These are phyloP conservation scores for Monilinia fructicola DNA, from an alignment of 2,329 filamentous ascomycete genomes.

Conservation along the genomic window DNA sequence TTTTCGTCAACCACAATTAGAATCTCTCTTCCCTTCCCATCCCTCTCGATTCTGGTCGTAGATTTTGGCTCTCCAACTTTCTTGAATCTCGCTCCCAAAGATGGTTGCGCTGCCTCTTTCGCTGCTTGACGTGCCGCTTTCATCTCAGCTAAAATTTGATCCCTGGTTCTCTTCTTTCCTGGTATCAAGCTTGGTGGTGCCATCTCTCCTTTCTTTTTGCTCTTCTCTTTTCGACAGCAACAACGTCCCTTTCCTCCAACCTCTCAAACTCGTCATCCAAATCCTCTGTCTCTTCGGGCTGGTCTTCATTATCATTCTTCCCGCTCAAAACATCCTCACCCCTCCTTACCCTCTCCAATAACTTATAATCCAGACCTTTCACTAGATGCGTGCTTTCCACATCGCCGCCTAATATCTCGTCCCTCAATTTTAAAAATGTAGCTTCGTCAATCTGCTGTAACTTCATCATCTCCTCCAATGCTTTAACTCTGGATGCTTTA, in stretches of 20 bases:
- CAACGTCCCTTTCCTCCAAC: slow-evolving; percentile 55
- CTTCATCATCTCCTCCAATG: slow-evolving; percentile 79
- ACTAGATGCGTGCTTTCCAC: slow-evolving; percentile 79
- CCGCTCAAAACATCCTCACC: slow-evolving; percentile 45
- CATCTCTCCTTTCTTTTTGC: slow-evolving; percentile 58
- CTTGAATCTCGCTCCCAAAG: slow-evolving; percentile 60
- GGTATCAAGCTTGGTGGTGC: slow-evolving; percentile 52
- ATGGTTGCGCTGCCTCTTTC: slow-evolving; percentile 51
- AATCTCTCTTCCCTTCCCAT: slow-evolving; percentile 61
- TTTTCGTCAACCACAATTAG: slow-evolving; percentile 66
- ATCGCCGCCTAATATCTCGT: slow-evolving; percentile 81
- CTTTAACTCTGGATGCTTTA: slow-evolving; percentile 66
- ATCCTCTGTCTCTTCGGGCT: slow-evolving; percentile 43
- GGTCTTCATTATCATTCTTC: slow-evolving; percentile 34
- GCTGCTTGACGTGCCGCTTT: slow-evolving; percentile 63
- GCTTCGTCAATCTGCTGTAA: slow-evolving; percentile 78
- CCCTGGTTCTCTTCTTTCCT: slow-evolving; percentile 61
- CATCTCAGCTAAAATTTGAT: slow-evolving; percentile 66
- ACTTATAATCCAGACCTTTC: slow-evolving; percentile 85
- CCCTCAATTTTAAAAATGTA: slow-evolving; percentile 72
- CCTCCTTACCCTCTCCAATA: slow-evolving; percentile 66
- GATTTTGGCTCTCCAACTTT: slow-evolving; percentile 60
- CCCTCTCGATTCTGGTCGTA: slow-evolving; percentile 59
- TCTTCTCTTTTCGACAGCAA: slow-evolving; percentile 50
- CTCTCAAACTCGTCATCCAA: slow-evolving; percentile 67